Evolutionary conservation across 148 eudicot species (phyloP).

Genomic region (Silene conica): DNA sequence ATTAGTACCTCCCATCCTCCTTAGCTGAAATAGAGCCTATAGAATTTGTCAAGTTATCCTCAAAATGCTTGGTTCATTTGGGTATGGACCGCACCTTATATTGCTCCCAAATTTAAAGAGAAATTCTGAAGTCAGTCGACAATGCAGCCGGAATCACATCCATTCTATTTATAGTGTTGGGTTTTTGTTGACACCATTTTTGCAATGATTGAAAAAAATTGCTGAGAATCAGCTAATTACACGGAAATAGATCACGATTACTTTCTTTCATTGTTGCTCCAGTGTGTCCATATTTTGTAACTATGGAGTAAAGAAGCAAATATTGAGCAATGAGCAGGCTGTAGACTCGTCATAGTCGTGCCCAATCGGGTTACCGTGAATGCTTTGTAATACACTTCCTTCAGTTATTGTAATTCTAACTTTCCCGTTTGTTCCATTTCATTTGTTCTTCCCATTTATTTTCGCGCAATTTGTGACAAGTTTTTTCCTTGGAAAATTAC

Average conservation of each 20-base stretch:
- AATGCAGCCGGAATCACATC: constrained; percentile 5
- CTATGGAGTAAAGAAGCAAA: no score
- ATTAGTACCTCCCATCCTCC: not conserved
- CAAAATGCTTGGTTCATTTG: not conserved
- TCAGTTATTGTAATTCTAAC: no score
- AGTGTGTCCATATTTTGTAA: not conserved
- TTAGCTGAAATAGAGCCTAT: not conserved
- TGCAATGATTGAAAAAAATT: not conserved
- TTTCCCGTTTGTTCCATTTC: not conserved
- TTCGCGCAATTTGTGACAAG: no score
- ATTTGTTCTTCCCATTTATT: no score
- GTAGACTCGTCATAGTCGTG: no score
- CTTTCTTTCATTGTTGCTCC: not conserved
- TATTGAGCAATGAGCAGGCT: no score
- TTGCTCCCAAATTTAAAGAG: not conserved
- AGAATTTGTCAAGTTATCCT: not conserved
- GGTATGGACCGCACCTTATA: not conserved
- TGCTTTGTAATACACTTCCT: no score
- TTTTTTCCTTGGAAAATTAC: no score
- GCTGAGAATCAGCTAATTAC: not conserved
- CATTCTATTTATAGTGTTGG: not conserved
- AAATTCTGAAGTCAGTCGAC: not conserved
- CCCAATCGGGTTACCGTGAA: not conserved
- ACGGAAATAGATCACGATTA: no score
- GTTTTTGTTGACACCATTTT: constrained; percentile 2